Conservation (phyloP, 352 stramenopile species). For the Pythium dissotocum region DNA sequence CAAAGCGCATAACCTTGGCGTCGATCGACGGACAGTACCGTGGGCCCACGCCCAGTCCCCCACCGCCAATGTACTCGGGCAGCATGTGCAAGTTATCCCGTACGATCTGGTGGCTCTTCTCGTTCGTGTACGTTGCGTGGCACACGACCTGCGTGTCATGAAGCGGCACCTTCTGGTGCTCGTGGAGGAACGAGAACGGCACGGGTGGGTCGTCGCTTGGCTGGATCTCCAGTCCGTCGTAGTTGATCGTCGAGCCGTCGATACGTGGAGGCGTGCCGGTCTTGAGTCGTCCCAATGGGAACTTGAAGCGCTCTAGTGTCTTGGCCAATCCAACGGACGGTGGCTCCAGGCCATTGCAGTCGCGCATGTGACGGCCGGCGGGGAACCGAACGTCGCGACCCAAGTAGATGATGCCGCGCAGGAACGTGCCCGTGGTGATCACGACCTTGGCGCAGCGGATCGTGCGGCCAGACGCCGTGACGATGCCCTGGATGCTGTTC, state of each 20-base stretch:
- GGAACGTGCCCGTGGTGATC: conserved; percentile 98
- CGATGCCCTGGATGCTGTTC: conserved; percentile 61
- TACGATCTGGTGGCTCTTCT: conserved; percentile 94
- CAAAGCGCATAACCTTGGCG: conserved; percentile 92
- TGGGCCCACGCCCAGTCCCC: conserved; percentile 69
- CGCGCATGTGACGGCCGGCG: conserved; percentile 92
- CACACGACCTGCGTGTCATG: conserved; percentile 89
- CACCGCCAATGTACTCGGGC: conserved; percentile 90
- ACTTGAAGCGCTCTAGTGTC: conserved; percentile 92
- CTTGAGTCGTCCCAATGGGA: conserved; percentile 95
- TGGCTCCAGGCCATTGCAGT: conserved; percentile 89
- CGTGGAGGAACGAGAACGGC: conserved; percentile 95
- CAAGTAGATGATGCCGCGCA: conserved; percentile 96
- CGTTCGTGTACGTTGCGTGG: conserved; percentile 96
- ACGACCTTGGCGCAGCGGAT: conserved; percentile 81
- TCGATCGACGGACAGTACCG: conserved; percentile 98
- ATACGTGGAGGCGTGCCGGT: conserved; percentile 97
- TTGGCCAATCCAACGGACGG: conserved; percentile 93
- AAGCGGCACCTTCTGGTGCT: conserved; percentile 73
- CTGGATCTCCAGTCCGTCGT: conserved; percentile 89
- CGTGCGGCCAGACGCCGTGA: conserved; percentile 52
- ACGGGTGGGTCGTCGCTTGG: conserved; percentile 89
- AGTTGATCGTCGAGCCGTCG: conserved; percentile 95
- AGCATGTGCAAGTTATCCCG: conserved; percentile 93
- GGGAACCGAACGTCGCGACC: conserved; percentile 89